Evolutionary conservation across 2,329 filamentous ascomycete species (phyloP).

Genomic region (Apiospora koreana): DNA sequence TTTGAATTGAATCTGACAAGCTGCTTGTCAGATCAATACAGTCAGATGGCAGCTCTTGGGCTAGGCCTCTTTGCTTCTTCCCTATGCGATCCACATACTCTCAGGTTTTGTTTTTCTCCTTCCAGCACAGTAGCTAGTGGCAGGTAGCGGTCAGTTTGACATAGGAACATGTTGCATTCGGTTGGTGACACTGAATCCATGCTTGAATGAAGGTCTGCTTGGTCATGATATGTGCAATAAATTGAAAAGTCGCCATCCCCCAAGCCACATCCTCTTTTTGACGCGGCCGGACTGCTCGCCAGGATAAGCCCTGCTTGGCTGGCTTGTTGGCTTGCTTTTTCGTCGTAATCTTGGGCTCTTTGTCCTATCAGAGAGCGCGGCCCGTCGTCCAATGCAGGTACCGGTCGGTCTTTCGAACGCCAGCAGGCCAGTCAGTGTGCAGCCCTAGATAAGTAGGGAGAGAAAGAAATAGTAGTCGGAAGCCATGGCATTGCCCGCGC

Average conservation of each 20-base stretch:
- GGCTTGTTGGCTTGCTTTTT: neutral
- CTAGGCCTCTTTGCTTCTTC: neutral
- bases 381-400: neutral
- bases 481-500: neutral
- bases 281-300: neutral
- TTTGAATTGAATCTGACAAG: conserved; percentile 3
- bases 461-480: too few relatives aligned
- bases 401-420: neutral
- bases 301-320: neutral
- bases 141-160: conserved; percentile 5
- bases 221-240: neutral
- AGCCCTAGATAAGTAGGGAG: conserved; percentile 1
- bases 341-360: neutral
- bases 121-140: too few relatives aligned
- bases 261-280: neutral
- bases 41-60: neutral
- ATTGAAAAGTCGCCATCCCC: neutral
- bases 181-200: neutral
- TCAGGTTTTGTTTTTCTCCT: neutral
- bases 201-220: neutral
- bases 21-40: neutral
- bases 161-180: conserved; percentile 4
- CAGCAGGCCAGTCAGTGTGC: neutral
- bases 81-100: neutral
- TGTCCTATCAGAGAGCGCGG: neutral